Conservation (phyloP, 352 stramenopile species). For the Stephanocyclus meneghinianus region DNA sequence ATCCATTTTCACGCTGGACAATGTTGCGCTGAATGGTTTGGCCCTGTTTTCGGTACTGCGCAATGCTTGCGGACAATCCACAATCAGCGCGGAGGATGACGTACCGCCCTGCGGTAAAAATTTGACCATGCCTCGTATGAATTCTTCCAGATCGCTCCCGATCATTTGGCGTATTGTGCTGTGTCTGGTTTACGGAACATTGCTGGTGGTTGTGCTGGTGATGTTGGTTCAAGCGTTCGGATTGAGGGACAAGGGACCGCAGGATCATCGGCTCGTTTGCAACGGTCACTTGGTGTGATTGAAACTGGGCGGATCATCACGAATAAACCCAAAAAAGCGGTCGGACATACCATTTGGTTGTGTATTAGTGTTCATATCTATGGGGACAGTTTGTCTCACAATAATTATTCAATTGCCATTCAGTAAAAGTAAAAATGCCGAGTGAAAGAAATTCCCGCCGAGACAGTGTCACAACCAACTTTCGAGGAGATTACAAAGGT, state of each 20-base stretch:
- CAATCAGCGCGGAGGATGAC: conserved; percentile 28
- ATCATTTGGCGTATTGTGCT: conserved; percentile 40
- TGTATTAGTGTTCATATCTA: too few relatives aligned
- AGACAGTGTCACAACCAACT: too few relatives aligned
- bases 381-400: too few relatives aligned
- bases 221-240: conserved; percentile 45
- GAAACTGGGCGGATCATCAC: neutral
- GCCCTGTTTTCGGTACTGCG: conserved; percentile 68
- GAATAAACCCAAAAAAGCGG: too few relatives aligned
- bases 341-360: too few relatives aligned
- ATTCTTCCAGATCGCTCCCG: conserved; percentile 21
- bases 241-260: conserved; percentile 35
- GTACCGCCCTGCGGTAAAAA: conserved; percentile 29
- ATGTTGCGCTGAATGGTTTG: conserved; percentile 71
- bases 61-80: conserved; percentile 68
- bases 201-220: conserved; percentile 25
- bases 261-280: conserved; percentile 49
- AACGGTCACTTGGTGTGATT: conserved; percentile 40
- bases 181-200: conserved; percentile 25
- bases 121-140: conserved; percentile 38
- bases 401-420: too few relatives aligned
- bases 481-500: too few relatives aligned
- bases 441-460: too few relatives aligned
- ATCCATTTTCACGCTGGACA: conserved; percentile 68
- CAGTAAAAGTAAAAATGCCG: too few relatives aligned